Conservation (phyloP, 495 filamentous ascomycete species). For the Aspergillus avenaceus region DNA sequence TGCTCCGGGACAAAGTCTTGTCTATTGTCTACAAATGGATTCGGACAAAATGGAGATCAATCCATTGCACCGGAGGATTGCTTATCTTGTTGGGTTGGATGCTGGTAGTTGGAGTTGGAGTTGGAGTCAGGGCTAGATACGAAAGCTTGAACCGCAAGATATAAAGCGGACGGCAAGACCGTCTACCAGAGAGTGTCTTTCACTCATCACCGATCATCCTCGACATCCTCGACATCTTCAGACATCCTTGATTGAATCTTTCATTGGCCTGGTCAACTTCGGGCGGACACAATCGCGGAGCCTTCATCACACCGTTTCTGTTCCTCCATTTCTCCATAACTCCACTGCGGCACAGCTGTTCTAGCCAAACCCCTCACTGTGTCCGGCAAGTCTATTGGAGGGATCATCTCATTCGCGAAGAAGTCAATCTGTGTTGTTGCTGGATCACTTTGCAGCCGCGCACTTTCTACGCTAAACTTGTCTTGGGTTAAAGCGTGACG, state of each 20-base stretch:
- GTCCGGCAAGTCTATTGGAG: background rate
- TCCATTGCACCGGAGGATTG: background rate
- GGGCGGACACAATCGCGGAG: background rate
- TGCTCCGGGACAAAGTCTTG: too few relatives aligned
- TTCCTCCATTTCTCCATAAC: background rate
- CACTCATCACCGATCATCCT: background rate
- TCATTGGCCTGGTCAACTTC: background rate
- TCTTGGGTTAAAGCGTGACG: conserved; percentile 1
- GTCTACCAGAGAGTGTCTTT: background rate
- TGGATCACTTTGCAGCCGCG: conserved; percentile 2
- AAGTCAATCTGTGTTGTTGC: background rate
- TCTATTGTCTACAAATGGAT: background rate
- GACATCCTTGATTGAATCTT: background rate
- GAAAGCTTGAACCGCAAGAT: background rate
- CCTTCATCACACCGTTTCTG: background rate
- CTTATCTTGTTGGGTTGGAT: background rate
- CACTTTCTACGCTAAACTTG: background rate
- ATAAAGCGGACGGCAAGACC: conserved; percentile 1
- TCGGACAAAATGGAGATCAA: background rate
- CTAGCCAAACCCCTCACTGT: background rate
- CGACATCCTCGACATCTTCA: background rate
- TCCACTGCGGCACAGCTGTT: background rate
- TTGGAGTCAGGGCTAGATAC: too few relatives aligned
- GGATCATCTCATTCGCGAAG: conserved; percentile 1
- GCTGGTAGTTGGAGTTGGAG: too few relatives aligned